These are phyloP conservation scores for Colletotrichum orchidophilum DNA, from an alignment of 2,329 filamentous ascomycete species.

Conservation along the genomic window DNA sequence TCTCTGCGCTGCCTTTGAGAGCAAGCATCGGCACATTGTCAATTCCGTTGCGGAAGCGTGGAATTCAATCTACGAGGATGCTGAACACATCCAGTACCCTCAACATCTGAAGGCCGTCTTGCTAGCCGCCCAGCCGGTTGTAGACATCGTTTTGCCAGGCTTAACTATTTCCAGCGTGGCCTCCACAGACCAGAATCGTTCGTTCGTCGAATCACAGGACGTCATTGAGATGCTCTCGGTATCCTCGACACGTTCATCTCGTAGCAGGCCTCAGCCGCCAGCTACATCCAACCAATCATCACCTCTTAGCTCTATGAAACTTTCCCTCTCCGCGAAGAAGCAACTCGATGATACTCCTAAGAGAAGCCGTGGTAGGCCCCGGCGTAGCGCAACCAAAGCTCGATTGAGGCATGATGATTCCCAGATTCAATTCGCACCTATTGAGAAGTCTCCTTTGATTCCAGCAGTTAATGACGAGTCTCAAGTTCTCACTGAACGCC, in stretches of 20 bases:
- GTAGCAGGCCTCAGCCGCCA: constrained; percentile 37
- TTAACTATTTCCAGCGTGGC: constrained; percentile 49
- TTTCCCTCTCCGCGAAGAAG: constrained; percentile 41
- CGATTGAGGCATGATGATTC: constrained; percentile 82
- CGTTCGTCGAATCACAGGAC: constrained; percentile 61
- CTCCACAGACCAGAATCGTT: constrained; percentile 49
- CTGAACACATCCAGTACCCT: constrained; percentile 71
- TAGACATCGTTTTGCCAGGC: constrained; percentile 57
- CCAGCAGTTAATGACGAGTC: constrained; percentile 65
- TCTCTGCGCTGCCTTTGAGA: constrained; percentile 65
- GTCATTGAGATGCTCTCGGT: constrained; percentile 43
- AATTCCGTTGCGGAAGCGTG: constrained; percentile 65
- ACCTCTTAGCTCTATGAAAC: constrained; percentile 46
- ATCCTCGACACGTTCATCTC: constrained; percentile 38
- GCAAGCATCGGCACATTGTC: constrained; percentile 64
- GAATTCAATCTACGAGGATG: constrained; percentile 74
- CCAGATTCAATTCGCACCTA: constrained; percentile 79
- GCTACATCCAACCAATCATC: constrained; percentile 34
- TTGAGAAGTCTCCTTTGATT: constrained; percentile 65
- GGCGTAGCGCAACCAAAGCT: constrained; percentile 46
- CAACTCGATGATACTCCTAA: constrained; percentile 38
- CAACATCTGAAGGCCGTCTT: constrained; percentile 70
- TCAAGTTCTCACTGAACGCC: constrained; percentile 80
- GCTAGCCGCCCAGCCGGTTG: constrained; percentile 64
- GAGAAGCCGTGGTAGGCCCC: constrained; percentile 13